Percentiles rank a stretch among this genome's conserved stretches.
Evolutionary conservation across 1,139 yeast genomes (phyloP).

Genomic region (Pichia sp.): DNA sequence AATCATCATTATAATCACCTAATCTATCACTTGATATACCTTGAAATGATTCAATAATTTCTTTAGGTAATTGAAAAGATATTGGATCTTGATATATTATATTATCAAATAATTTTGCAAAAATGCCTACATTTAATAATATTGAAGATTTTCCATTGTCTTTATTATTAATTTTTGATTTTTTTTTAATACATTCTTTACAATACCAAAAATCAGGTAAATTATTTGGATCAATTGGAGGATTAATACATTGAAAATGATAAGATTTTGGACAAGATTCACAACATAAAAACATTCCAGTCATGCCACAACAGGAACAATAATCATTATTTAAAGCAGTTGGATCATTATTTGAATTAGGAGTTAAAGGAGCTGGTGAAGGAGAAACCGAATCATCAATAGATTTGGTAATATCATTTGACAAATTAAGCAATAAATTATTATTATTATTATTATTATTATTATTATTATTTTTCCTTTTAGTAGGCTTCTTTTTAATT

Average conservation of each 20-base stretch:
- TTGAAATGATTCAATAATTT: slow-evolving; percentile 60
- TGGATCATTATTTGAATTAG: slow-evolving; percentile 19
- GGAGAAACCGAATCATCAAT: background rate
- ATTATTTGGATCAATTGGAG: slow-evolving; percentile 70
- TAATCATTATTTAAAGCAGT: slow-evolving; percentile 69
- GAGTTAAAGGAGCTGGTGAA: background rate
- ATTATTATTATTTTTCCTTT: background rate
- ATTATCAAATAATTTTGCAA: slow-evolving; percentile 58
- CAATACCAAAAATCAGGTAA: slow-evolving; percentile 93
- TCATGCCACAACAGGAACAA: slow-evolving; percentile 81
- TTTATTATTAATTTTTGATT: slow-evolving; percentile 6
- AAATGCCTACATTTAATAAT: slow-evolving; percentile 37
- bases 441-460: no score
- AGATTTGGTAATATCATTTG: no score
- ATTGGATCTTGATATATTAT: slow-evolving; percentile 58
- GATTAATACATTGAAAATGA: slow-evolving; percentile 86
- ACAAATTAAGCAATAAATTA: no score
- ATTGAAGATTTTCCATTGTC: background rate
- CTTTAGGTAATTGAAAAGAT: slow-evolving; percentile 67
- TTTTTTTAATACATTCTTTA: slow-evolving; percentile 53
- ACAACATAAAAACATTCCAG: slow-evolving; percentile 88
- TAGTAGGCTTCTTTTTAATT: background rate
- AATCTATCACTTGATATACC: slow-evolving; percentile 61
- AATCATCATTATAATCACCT: slow-evolving; percentile 67
- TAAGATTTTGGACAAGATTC: slow-evolving; percentile 90